Conservation (phyloP, 495 filamentous ascomycete species). For the Cryomyces antarcticus region DNA sequence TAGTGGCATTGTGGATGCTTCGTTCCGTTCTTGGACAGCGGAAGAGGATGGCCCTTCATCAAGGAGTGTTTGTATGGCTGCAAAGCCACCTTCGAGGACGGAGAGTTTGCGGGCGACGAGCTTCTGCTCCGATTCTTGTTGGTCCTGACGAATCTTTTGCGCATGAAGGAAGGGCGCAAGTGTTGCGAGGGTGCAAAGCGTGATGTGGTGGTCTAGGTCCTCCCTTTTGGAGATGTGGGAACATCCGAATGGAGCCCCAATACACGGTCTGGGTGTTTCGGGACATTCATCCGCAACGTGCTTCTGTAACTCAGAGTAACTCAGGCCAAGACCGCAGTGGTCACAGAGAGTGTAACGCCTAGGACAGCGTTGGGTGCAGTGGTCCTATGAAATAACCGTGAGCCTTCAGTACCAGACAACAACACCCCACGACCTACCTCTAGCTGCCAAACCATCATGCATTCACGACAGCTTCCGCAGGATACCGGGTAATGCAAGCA, state of each 20-base stretch:
- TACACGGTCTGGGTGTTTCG: slow-evolving; percentile 31
- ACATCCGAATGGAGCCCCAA: slow-evolving; percentile 37
- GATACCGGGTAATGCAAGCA: slow-evolving; percentile 35
- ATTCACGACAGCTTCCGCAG: slow-evolving; percentile 32
- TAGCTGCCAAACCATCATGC: slow-evolving; percentile 36
- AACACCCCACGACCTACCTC: slow-evolving; percentile 22
- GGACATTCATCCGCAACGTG: slow-evolving; percentile 31
- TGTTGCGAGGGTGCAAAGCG: slow-evolving; percentile 34
- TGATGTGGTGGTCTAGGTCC: slow-evolving; percentile 30
- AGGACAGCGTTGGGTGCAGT: slow-evolving; percentile 29
- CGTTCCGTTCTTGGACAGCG: neutral
- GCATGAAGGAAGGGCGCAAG: slow-evolving; percentile 37
- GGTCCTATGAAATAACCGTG: slow-evolving; percentile 16
- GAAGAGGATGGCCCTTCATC: slow-evolving; percentile 3
- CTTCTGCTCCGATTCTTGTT: slow-evolving; percentile 34
- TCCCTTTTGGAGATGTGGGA: slow-evolving; percentile 26
- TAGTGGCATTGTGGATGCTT: neutral
- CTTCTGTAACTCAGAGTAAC: slow-evolving; percentile 25
- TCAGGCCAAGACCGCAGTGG: slow-evolving; percentile 29
- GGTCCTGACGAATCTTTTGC: slow-evolving; percentile 34
- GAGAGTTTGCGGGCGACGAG: slow-evolving; percentile 36
- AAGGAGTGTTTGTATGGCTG: slow-evolving; percentile 24
- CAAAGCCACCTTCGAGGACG: slow-evolving; percentile 33
- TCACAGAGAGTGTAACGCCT: slow-evolving; percentile 28
- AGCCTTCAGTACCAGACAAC: neutral